Evolutionary conservation across 495 filamentous ascomycete species (phyloP), one percentile per base, ranked within the genome.

Genomic region (Pyrenula aspistea): DNA sequence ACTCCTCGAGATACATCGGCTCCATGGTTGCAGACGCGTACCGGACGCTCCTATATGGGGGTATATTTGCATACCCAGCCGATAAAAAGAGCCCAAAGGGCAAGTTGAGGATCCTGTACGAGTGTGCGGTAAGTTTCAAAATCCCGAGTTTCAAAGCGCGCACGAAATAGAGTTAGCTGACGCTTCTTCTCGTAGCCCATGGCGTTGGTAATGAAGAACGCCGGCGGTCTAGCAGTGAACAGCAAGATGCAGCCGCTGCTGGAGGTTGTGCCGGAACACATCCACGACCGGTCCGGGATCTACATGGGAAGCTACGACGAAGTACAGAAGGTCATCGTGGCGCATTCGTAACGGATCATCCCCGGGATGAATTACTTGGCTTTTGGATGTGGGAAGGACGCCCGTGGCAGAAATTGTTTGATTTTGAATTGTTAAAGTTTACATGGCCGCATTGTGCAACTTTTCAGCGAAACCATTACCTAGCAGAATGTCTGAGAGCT

Each of bases 121-220:
- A 98, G 76, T 98, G 93, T 70, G 93, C 94, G 1, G 50, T 52
- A 24, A 52, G 50, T 52, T 4, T 19, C 42, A 19, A 11, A 11
- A 11, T 48, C 11, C 42, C 42, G 19, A 48, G 11, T 48, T 11
- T 48, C 42, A 19, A 48, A 48, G 11, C 42, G 42, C 19, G 19
- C 42, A 48, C 19, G 11, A 48, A 11, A 48, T 48, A 11, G 42
- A 48, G 11, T 48, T 11, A 48, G 11, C 42, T n/a, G n/a, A 42
- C 4, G 8, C 31, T 42, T 20, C 4, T 52, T 8, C 20, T 10
- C 50, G 19, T 24, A 52, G 49, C 93, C 93, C 19, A 98, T 98
- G 93, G 94, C 94, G 3, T 89, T 97, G 91, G 78, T 98, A 21
- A 96, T 98, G 73, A 93, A 98, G 77, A 96, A 98, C 72, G 93